Evolutionary conservation across 75 land plant species (phyloP), one percentile per base, ranked within the genome.

Genomic region (Sequoiadendron giganteum): DNA sequence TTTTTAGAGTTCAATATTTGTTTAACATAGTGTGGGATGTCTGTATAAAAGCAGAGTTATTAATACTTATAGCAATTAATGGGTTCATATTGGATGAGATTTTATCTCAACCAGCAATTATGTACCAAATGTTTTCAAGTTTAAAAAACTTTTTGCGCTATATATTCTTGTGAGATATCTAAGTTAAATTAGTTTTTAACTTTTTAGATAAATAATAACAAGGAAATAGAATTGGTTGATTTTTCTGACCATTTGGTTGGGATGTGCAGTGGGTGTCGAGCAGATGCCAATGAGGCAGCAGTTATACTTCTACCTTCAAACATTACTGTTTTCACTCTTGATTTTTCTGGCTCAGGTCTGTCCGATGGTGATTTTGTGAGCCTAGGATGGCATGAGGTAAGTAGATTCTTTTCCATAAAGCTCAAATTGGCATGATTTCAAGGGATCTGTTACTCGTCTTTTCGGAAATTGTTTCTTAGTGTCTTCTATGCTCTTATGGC

Each of bases 361-460:
- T 96, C 98, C 72, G 96, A 91, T 83, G 98, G 98, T 55, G 95
- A 96, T 38, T 96, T 92, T 93, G 98, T 96, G 56, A 96, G 98
- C 92, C 95, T 96, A 87, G 98, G 98, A 65, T 96, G 98, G 98
- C 94, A 96, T 91, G 98, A 96, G 94, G 97, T 96, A 87, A 61
- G 80, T 6, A 72, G 38, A 58, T 76, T 72, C 30, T 87, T 52
- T 2, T 88, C 72, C 48, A n/a, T 87, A 77, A 14, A 42, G 72
- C 28, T 32, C 25, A 45, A 19, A 65, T 55, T n/a, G 40, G 76
- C 39, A 47, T 0, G 42, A 73, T 30, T 30, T 73, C 2, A 13
- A 73, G 36, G 77, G 77, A 73, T 73, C 30, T 30, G 30, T 47
- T 9, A 28, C 81, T 15, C 48, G 8, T 75, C 32, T 72, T 88